Conservation (phyloP, 1,284 basidiomycete genomes). For the Testicularia cyperi region DNA sequence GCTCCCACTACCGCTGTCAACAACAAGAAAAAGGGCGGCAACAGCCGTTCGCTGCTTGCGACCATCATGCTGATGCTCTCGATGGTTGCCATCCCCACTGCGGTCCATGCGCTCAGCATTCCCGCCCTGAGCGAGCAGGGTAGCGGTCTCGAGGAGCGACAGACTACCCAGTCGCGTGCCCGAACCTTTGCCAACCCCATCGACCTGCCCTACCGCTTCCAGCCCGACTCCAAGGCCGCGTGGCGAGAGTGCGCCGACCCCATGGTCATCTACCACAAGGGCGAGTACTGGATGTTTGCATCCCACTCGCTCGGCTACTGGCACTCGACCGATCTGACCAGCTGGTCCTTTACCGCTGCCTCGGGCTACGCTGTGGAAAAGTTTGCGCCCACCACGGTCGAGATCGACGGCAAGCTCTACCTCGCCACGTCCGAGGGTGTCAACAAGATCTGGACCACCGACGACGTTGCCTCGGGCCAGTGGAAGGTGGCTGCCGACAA, state of each 20-base stretch:
- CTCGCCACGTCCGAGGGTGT: neutral
- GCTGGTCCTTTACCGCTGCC: neutral
- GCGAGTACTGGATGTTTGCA: neutral
- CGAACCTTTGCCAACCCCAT: neutral
- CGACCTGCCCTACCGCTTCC: neutral
- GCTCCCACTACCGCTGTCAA: neutral
- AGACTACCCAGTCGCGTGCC: neutral
- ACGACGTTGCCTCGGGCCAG: neutral
- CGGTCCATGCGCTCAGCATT: neutral
- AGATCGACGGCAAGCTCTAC: neutral
- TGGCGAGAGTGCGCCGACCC: neutral
- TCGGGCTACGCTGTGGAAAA: neutral
- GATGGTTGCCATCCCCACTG: neutral
- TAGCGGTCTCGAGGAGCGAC: neutral
- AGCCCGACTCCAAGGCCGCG: neutral
- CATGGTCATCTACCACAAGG: neutral
- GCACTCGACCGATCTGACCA: neutral
- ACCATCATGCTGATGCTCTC: neutral
- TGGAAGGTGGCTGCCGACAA: neutral
- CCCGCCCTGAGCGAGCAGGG: neutral
- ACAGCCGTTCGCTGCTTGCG: too few species aligned
- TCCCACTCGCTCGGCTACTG: neutral
- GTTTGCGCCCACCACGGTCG: neutral
- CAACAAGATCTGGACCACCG: neutral
- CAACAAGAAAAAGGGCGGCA: too few species aligned